Base-by-base conservation (phyloP, 768 basidiomycete species). In the Zangia roseola region DNA sequence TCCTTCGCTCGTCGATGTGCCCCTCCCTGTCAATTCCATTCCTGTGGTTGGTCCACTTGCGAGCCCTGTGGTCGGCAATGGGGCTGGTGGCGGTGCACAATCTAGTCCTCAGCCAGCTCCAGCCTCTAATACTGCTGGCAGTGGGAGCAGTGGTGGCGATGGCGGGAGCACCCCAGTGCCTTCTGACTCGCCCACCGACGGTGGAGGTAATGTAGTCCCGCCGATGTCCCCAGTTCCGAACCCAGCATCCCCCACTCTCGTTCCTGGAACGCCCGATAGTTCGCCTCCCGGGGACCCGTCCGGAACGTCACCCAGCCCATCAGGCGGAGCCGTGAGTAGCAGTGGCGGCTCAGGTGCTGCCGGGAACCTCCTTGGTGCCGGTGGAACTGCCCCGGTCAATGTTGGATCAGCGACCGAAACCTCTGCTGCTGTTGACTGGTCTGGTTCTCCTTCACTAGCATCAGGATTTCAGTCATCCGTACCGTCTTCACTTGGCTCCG, bases 31-130 rank as follows among this genome's bases (percentile, higher is more conserved):
- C 20, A 8, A 30, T 47, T 68, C 73, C 8, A 58, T 78, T 31
- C 74, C 78, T 3, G 40, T 79, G 24, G 55, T 75, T 25, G 60
- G 61, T n/a, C 65, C 70, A 3, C 25, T 80, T 16, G 43, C 73
- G 31, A 64, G 52, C 19, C 61, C 73, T 20, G 23, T 78, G 26
- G 33, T 76, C 23, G 64, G 58, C 21, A 64, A 60, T 10, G 55
- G 46, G 36, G 31, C 0, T 12, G 16, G 14, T 17, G 25, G 38
- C 8, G 23, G 14, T n/a, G 3, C 40, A 23, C 48, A 48, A 43
- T 36, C 21, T 53, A 41, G 10, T 41, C 25, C 46, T 42, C 57
- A 21, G 25, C 40, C 44, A 43, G 26, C 25, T 41, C 13, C 40
- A 6, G 37, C 2, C 21, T 44, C 54, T 16, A 31, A 16, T 31